Conservation (phyloP, 2,329 filamentous ascomycete genomes). For the Clarireedia sp. region DNA sequence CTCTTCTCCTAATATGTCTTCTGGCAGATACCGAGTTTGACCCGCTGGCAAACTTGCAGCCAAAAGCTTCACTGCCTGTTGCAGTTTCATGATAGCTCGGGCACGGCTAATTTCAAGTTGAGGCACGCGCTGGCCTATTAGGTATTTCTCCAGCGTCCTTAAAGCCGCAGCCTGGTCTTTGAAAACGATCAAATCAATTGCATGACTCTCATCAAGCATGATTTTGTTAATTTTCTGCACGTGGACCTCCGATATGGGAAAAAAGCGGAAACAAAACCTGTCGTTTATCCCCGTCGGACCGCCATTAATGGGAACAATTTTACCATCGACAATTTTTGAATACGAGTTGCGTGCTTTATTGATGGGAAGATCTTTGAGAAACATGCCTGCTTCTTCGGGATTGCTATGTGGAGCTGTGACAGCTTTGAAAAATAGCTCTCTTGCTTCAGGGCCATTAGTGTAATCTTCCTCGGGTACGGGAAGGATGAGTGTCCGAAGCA, state of each 20-base stretch:
- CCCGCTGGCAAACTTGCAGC: too few species aligned
- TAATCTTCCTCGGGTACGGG: conserved; percentile 15
- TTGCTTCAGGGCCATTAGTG: too few species aligned
- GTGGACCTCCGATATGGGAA: conserved; percentile 5
- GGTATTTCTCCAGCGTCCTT: too few species aligned
- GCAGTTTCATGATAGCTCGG: too few species aligned
- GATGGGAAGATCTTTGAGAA: conserved; percentile 14
- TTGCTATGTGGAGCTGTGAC: not conserved
- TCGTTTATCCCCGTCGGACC: not conserved
- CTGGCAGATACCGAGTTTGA: too few species aligned
- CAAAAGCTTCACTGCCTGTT: too few species aligned
- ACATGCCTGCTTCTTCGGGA: conserved; percentile 6
- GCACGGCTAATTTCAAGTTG: too few species aligned
- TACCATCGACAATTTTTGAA: conserved; percentile 11
- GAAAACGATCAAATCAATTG: conserved; percentile 12
- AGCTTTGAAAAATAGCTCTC: too few species aligned
- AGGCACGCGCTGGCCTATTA: too few species aligned
- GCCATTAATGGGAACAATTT: not conserved
- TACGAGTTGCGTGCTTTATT: conserved; percentile 15
- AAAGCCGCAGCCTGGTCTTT: conserved; percentile 1
- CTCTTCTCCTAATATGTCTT: too few species aligned
- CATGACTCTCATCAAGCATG: conserved; percentile 12
- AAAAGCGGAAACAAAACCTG: conserved; percentile 12
- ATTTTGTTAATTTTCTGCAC: conserved; percentile 12
- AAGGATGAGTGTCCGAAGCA: conserved; percentile 19